Evolutionary conservation across 179 eudicot genomes (phyloP), one percentile per base, ranked within the genome.

Genomic region (Actinidia chinensis): DNA sequence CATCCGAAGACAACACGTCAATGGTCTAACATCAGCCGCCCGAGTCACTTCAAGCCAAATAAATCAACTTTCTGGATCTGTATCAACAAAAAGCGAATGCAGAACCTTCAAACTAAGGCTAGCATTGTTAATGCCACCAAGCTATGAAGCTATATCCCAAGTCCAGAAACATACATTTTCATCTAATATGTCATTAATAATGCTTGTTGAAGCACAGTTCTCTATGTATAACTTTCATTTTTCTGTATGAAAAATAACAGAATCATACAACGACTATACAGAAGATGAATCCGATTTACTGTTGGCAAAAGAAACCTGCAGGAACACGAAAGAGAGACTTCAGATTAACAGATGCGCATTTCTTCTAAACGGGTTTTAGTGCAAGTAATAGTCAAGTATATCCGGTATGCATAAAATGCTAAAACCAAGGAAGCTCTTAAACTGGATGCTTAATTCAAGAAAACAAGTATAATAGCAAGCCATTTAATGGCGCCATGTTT

Each of bases 271-370:
- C 10, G 58, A 82, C 80, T 84, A 79, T 81, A 90, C 89, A 87
- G 81, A 88, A 42, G 87, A 86, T 79, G 86, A 84, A 80, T 79
- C 86, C 76, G 78, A 85, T 82, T 86, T 90, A 92, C 74, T 87
- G 85, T 83, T 86, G 88, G 82, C 82, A 87, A 75, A 88, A 89
- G 82, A 88, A 85, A 92, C 98, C 98, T 92, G 98, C 98, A 93
- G 86, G 82, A 91, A 89, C 85, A 89, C 84, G 87, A 90, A 89
- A 87, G 77, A 91, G 87, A 86, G 69, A 66, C 82, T 92, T 93
- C 92, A 93, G 97, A 85, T 93, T 75, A 71, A 82, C 78, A 78
- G 50, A 80, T 63, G 60, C 73, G 79, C 76, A 75, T 81, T 28
- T 75, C 66, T 52, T 70, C 48, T 46, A 76, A 25, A 71, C 7